These are phyloP conservation scores for Rheum nobile DNA, from an alignment of 148 eudicot species.

Conservation along the genomic window DNA sequence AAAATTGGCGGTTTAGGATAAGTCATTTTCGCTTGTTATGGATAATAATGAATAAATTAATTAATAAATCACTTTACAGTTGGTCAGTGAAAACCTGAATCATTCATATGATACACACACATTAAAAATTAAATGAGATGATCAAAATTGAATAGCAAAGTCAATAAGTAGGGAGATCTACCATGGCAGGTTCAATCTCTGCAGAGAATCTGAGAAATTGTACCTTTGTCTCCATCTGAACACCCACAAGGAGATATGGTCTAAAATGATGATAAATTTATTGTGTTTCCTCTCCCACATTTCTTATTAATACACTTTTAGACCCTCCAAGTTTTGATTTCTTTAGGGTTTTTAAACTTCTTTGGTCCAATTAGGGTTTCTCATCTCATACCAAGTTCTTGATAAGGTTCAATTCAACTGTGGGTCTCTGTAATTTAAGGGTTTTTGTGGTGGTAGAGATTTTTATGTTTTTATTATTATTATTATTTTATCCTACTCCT, in stretches of 20 bases:
- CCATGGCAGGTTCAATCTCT: background rate
- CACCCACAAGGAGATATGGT: background rate
- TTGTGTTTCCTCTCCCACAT: background rate
- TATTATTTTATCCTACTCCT: background rate
- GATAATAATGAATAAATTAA: background rate
- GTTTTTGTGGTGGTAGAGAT: background rate
- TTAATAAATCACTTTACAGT: background rate
- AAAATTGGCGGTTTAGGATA: background rate
- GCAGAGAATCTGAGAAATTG: background rate
- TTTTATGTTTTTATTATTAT: background rate
- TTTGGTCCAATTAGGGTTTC: background rate
- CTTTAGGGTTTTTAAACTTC: background rate
- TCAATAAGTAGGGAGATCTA: background rate
- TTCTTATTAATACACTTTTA: background rate
- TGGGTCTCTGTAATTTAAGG: background rate
- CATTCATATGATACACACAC: background rate
- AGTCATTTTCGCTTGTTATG: background rate
- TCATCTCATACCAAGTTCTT: background rate
- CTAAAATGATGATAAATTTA: background rate
- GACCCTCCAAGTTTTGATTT: background rate
- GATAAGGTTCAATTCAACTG: background rate
- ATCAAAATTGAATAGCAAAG: background rate
- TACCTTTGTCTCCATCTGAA: constrained; percentile 4
- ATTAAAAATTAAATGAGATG: background rate
- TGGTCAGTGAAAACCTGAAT: constrained; percentile 1